These are phyloP conservation scores for Aegilops sharonensis DNA, from an alignment of 176 grass and related monocot species.

Conservation along the genomic window DNA sequence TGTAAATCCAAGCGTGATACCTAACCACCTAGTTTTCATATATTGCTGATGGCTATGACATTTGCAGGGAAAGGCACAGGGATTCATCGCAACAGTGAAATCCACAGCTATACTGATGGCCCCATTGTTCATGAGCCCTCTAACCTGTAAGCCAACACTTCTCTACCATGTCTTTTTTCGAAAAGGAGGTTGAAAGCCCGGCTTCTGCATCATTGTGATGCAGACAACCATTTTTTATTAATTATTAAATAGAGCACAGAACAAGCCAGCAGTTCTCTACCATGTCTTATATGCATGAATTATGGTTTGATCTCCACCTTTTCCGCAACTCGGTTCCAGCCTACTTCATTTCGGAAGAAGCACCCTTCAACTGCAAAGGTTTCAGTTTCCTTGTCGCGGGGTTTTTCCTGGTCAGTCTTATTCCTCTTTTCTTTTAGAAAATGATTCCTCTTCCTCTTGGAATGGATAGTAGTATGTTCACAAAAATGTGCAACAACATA, in stretches of 20 bases:
- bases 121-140: conserved; percentile 76
- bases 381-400: conserved; percentile 76
- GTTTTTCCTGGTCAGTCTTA: conserved; percentile 55
- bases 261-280: no score
- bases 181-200: no score
- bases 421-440: neutral
- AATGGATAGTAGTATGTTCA: neutral
- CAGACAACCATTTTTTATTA: no score
- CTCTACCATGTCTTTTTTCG: neutral
- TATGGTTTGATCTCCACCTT: neutral
- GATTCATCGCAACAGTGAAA: conserved; percentile 55
- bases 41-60: neutral
- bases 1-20: neutral
- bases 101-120: conserved; percentile 62
- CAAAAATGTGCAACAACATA: neutral
- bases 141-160: conserved; percentile 63
- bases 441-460: neutral
- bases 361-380: conserved; percentile 67
- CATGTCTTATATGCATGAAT: neutral
- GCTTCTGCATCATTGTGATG: no score
- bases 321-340: conserved; percentile 37
- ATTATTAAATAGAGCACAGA: no score
- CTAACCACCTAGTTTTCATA: neutral
- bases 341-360: conserved; percentile 73
- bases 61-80: conserved; percentile 77